These are phyloP conservation scores for Sutorius eximius DNA, from an alignment of 1,284 basidiomycete genomes.

Conservation along the genomic window DNA sequence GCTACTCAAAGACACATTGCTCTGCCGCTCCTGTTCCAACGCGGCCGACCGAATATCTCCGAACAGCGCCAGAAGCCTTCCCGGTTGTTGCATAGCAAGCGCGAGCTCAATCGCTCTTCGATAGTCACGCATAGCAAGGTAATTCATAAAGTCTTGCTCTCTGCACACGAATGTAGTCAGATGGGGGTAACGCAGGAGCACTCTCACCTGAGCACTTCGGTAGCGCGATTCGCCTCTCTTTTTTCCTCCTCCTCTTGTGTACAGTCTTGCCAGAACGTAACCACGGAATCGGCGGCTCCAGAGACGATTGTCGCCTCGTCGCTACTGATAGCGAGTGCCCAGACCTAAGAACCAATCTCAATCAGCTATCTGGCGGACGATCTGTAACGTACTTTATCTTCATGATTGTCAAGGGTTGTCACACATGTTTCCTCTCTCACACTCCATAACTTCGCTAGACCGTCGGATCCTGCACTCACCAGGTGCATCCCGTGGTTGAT, in stretches of 20 bases:
- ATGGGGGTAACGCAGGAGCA: constrained; percentile 1
- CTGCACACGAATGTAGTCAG: constrained; percentile 41
- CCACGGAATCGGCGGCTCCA: constrained; percentile 90
- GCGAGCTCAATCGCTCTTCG: constrained; percentile 89
- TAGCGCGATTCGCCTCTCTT: constrained; percentile 68
- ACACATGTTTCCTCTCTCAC: constrained; percentile 85
- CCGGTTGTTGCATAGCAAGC: constrained; percentile 90
- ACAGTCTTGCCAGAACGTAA: constrained; percentile 94
- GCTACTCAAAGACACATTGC: constrained; percentile 55
- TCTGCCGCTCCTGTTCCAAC: constrained; percentile 16
- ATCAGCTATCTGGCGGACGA: neutral
- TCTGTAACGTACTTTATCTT: constrained; percentile 75
- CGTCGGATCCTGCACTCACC: constrained; percentile 88
- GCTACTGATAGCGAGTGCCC: constrained; percentile 82
- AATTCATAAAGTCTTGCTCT: constrained; percentile 95
- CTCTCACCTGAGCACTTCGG: constrained; percentile 76
- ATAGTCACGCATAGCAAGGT: constrained; percentile 87
- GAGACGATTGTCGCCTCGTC: constrained; percentile 85
- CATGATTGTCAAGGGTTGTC: constrained; percentile 92
- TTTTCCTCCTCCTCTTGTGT: constrained; percentile 79
- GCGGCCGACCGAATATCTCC: constrained; percentile 51
- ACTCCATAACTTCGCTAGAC: constrained; percentile 95
- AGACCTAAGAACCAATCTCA: constrained; percentile 58
- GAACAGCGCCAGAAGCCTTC: constrained; percentile 84
- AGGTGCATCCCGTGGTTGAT: constrained; percentile 84